Evolutionary conservation across 129 eudicot genomes (phyloP).

Genomic region (Oenanthe sinensis): DNA sequence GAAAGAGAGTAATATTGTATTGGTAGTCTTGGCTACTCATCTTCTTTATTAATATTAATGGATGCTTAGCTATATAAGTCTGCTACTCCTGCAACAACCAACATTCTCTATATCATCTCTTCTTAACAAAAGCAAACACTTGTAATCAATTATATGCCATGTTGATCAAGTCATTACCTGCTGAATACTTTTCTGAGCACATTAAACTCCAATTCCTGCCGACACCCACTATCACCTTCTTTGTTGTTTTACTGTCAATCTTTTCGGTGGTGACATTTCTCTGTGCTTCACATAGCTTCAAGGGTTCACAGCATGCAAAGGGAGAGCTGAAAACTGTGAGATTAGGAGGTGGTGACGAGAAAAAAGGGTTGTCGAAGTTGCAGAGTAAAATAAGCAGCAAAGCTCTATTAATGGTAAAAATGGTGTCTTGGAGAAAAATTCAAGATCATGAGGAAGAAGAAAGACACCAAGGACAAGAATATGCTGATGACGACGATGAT

Average conservation of each 20-base stretch:
- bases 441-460: background rate
- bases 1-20: background rate
- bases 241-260: background rate
- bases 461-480: background rate
- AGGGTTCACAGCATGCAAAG: background rate
- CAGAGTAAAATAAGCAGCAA: constrained; percentile 34
- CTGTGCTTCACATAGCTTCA: constrained; percentile 6
- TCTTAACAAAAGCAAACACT: background rate
- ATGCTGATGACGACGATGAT: background rate
- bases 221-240: background rate
- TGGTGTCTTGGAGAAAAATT: constrained; percentile 47
- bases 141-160: background rate
- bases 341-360: background rate
- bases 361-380: constrained; percentile 2
- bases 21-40: constrained; percentile 4
- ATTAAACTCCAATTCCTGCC: background rate
- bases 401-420: constrained; percentile 55
- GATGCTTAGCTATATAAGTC: background rate
- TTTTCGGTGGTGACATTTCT: constrained; percentile 6
- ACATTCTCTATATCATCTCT: background rate
- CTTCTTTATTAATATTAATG: background rate
- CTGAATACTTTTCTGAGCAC: background rate
- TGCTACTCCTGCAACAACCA: background rate
- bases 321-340: background rate
- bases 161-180: constrained; percentile 5